Base-by-base conservation (phyloP, 768 basidiomycete species). In the Russula compacta region DNA sequence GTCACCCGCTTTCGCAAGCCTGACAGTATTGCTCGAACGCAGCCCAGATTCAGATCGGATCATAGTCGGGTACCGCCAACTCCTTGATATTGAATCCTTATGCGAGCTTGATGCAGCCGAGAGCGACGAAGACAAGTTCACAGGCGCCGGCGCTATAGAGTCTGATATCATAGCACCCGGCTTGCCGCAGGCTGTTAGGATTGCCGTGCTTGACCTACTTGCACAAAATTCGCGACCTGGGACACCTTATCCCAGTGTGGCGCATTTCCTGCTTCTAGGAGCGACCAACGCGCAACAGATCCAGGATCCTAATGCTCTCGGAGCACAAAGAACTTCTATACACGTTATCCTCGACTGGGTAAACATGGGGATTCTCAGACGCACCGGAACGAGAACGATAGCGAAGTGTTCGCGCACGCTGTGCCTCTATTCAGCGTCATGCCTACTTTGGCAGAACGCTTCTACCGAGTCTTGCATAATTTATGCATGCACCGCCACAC, bases 401-500 rank as follows among this genome's bases (percentile, higher is more conserved):
- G 71, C 43, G 71, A 73, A 8, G 66, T 70, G 21, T 52, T 57
- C 21, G 43, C 57, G 8, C 69, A 72, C 14, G 68, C 67, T 0
- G 76, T 78, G 2, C 85, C 89, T 0, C 74, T 90, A 21, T 86
- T 87, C 70, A 71, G 76, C 19, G 74, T 76, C 19, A 77, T 89
- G 38, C 95, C 95, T 0, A 80, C 79, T 2, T 75, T 97, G 32
- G 93, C 94, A 2, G 93, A 95, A 69, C 84, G 86, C 56, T 88
- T 85, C 68, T 94, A 95, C 69, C 82, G 82, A 39, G 79, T 97
- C 52, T 74, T 98, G 19, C 80, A 89, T 69, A 89, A 95, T 61
- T 81, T 98, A 0, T 95, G 91, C 73, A 79, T 85, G n/a, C 92
- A 98, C 68, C 81, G 87, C 9, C 79, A 82, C 43, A 95, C 94